These are phyloP conservation scores for Breviolum minutum DNA, from an alignment of 73 alveolate genomes.

Conservation along the genomic window DNA sequence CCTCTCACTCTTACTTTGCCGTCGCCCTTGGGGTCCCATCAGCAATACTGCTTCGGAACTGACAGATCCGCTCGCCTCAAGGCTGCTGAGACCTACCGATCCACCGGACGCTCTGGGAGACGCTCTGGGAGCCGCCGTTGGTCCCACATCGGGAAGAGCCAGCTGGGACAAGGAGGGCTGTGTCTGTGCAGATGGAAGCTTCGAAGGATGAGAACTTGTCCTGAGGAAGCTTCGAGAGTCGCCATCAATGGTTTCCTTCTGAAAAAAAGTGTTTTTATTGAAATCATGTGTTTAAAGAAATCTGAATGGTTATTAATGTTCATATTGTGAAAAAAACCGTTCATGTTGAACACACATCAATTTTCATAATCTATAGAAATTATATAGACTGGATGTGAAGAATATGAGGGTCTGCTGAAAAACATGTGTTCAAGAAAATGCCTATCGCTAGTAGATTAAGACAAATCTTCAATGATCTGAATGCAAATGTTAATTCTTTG, in stretches of 20 bases:
- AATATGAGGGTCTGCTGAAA: too few species aligned
- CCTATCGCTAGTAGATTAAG: too few species aligned
- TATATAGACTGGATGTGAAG: too few species aligned
- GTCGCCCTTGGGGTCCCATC: slow-evolving; percentile 29
- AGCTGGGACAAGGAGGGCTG: background rate
- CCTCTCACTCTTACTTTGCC: background rate
- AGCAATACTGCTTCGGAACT: background rate
- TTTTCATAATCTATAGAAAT: too few species aligned
- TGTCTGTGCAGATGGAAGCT: slow-evolving; percentile 19
- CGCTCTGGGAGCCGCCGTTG: background rate
- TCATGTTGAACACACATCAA: too few species aligned
- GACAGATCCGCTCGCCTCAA: background rate
- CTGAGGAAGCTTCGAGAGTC: background rate
- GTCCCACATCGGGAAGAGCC: background rate
- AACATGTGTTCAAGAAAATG: too few species aligned
- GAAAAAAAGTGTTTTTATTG: too few species aligned
- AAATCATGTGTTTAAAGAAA: too few species aligned
- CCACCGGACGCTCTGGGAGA: background rate
- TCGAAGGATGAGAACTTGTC: slow-evolving; percentile 31
- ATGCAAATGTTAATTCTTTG: too few species aligned
- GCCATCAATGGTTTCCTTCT: background rate
- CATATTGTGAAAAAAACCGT: too few species aligned
- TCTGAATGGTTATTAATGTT: too few species aligned
- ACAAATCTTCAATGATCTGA: too few species aligned
- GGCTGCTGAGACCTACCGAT: background rate